Evolutionary conservation across 345 rosid species (phyloP), one percentile per base, ranked within the genome.

Genomic region (Reutealis trisperma): DNA sequence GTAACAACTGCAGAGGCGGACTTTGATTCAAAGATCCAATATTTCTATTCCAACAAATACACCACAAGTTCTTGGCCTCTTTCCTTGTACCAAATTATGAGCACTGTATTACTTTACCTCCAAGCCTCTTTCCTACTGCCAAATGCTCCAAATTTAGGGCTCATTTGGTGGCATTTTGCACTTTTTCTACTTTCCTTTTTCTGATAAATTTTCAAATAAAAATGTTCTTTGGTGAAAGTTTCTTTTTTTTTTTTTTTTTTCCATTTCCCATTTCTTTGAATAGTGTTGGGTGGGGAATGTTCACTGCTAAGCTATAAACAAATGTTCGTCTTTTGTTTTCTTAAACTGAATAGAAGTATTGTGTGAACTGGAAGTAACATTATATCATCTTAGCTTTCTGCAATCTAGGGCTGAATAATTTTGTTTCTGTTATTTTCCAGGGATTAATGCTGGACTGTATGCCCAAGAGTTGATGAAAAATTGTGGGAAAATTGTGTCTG

Each of bases 391-490:
- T 67, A 22, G 58, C 13, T 30, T 67, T 67, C 4, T 51, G 63
- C 34, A 6, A 16, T 51, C 27, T 73, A 55, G 54, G 54, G 42
- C n/a, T 61, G 63, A 57, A 68, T 52, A 64, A 6, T 5, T 34
- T 52, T 45, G 63, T 71, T 51, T 66, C 19, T 69, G 30, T 83
- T 55, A 62, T 81, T 71, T 62, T 68, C 70, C 88, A 93, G 97
- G 94, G 76, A 81, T 70, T 42, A 77, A 27, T 61, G 78, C 75
- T 67, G 92, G 95, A 64, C 22, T 75, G 21, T 89, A 77, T 83
- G 87, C 92, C 25, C 83, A 76, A 74, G 91, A 90, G 59, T 83
- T 92, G 70, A 83, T 89, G 80, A 78, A 78, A 58, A 89, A 84
- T 80, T 89, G 94, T 82, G 27, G 79, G 78, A 87, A 83, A 80